phyloP scores from a whole-genome alignment of 108 stramenopile genomes.

The Conticribra weissflogii region DNA sequence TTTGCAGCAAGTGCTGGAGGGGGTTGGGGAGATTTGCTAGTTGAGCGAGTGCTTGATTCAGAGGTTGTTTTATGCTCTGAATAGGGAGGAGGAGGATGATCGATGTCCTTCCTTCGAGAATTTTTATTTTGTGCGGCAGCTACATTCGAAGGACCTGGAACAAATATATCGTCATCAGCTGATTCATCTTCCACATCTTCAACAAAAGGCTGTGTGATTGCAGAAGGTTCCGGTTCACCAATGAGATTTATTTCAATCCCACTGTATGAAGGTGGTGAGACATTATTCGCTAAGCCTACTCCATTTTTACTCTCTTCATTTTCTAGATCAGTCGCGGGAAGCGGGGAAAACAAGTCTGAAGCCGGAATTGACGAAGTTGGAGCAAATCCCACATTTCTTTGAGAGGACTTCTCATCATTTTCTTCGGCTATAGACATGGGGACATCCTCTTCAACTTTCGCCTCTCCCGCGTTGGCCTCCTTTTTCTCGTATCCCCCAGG shows the following conservation, averaged over 20 bases:
- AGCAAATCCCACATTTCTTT: constrained; percentile 1
- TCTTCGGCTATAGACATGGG: constrained; percentile 7
- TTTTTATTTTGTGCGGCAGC: background rate
- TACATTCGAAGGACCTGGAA: constrained; percentile 14
- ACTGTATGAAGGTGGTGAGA: constrained; percentile 24
- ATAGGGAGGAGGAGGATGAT: constrained; percentile 54
- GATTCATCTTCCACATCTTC: constrained; percentile 41
- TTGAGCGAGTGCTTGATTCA: constrained; percentile 10
- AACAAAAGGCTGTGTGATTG: constrained; percentile 6
- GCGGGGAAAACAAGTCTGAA: constrained; percentile 16
- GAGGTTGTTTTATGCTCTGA: constrained; percentile 2
- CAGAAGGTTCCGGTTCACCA: constrained; percentile 21
- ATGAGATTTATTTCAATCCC: constrained; percentile 43
- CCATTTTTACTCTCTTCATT: background rate
- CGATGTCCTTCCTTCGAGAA: constrained; percentile 33
- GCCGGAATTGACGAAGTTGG: constrained; percentile 31
- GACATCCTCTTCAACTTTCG: constrained; percentile 32
- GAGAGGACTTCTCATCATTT: background rate
- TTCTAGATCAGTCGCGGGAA: constrained; percentile 2
- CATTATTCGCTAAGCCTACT: constrained; percentile 6
- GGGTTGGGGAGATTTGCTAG: constrained; percentile 29
- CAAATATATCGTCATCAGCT: constrained; percentile 45
- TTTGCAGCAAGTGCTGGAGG: constrained; percentile 51
- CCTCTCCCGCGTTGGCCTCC: constrained; percentile 29
- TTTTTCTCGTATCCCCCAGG: constrained; percentile 78